A percentile compares a stretch with the other conserved stretches of the same genome.
phyloP scores from a whole-genome alignment of 306 rosid genomes.

The Neltuma alba region DNA sequence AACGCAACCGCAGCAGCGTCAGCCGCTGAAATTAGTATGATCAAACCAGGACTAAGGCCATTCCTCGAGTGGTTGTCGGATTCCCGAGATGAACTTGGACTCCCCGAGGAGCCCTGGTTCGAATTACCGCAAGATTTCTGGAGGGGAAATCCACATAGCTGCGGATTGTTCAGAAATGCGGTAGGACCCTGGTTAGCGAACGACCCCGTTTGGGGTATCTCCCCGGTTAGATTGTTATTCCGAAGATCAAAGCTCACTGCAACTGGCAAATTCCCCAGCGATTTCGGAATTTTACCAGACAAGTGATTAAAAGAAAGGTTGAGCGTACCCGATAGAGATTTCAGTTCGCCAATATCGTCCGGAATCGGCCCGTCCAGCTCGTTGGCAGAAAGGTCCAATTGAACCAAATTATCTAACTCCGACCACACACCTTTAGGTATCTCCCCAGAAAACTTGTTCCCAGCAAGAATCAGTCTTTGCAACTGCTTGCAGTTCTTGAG shows the following conservation, averaged over 20 bases:
- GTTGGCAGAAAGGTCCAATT: constrained; percentile 80
- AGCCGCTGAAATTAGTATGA: constrained; percentile 75
- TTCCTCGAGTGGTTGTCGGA: constrained; percentile 28
- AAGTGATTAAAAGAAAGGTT: constrained; percentile 87
- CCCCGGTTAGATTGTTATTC: constrained; percentile 76
- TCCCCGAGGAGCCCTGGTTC: constrained; percentile 43
- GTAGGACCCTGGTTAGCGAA: constrained; percentile 95
- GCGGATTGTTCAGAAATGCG: constrained; percentile 79
- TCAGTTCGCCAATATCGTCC: constrained; percentile 56
- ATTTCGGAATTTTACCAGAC: constrained; percentile 68
- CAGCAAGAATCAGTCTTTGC: constrained; percentile 71
- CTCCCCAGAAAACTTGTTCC: constrained; percentile 66
- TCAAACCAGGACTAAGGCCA: constrained; percentile 75
- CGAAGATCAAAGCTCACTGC: constrained; percentile 82
- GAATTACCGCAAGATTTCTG: constrained; percentile 65
- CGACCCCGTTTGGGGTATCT: constrained; percentile 92
- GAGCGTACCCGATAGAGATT: constrained; percentile 78
- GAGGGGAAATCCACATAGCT: constrained; percentile 85
- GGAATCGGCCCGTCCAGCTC: constrained; percentile 69
- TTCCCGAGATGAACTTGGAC: constrained; percentile 41
- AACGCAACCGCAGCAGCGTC: constrained; percentile 86
- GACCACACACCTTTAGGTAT: constrained; percentile 74
- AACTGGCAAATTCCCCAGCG: constrained; percentile 76
- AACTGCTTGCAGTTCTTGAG: constrained; percentile 62
- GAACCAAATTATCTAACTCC: constrained; percentile 50